A percentile compares a stretch with the other conserved stretches of the same genome.
Conservation (phyloP, 352 stramenopile genomes). For the Globisporangium emineosum region DNA sequence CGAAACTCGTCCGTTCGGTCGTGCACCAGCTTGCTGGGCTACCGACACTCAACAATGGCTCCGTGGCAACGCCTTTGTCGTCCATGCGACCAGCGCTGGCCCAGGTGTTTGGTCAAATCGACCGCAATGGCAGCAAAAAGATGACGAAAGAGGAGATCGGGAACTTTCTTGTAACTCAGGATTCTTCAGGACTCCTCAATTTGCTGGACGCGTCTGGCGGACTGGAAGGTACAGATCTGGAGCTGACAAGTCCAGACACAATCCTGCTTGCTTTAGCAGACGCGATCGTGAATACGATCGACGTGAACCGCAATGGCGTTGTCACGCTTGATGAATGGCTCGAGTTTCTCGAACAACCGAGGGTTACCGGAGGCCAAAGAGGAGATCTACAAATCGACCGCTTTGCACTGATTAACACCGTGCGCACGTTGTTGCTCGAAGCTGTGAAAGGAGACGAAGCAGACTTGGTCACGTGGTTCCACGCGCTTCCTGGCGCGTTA, state of each 20-base stretch:
- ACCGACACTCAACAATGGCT: background rate
- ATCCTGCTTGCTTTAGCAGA: conserved; percentile 21
- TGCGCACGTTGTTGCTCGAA: conserved; percentile 20
- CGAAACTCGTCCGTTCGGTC: conserved; percentile 19
- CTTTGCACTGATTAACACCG: conserved; percentile 24
- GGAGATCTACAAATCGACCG: background rate
- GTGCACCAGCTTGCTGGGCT: conserved; percentile 18
- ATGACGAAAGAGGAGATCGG: conserved; percentile 50
- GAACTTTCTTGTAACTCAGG: conserved; percentile 30
- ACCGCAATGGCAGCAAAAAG: conserved; percentile 49
- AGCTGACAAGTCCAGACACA: conserved; percentile 10
- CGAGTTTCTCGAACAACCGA: conserved; percentile 24
- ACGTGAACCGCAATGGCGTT: conserved; percentile 55
- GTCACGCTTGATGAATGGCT: conserved; percentile 54
- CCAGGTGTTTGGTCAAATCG: conserved; percentile 44
- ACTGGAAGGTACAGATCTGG: background rate
- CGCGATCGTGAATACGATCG: conserved; percentile 38
- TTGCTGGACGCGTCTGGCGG: background rate
- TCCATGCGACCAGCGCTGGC: conserved; percentile 16
- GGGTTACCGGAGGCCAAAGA: background rate
- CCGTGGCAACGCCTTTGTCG: background rate
- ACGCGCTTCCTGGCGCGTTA: conserved; percentile 34
- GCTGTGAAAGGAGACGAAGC: conserved; percentile 15
- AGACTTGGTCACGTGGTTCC: conserved; percentile 47
- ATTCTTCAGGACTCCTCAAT: conserved; percentile 10